These are phyloP conservation scores for Talaromyces proteolyticus DNA, from an alignment of 495 filamentous ascomycete genomes.

Conservation along the genomic window DNA sequence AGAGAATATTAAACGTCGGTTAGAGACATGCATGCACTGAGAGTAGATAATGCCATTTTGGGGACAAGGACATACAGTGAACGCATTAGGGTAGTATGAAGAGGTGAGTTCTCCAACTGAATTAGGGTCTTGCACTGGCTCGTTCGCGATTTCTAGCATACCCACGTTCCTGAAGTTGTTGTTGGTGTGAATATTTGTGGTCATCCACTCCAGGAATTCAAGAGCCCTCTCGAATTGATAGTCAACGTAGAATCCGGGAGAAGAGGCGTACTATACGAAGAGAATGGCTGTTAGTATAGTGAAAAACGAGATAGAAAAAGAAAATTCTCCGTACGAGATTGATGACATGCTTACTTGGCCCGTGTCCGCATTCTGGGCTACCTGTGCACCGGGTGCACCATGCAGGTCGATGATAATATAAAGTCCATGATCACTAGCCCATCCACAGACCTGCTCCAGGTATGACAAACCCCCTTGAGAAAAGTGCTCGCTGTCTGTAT, in stretches of 20 bases:
- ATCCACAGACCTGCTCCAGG: constrained; percentile 47
- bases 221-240: constrained; percentile 53
- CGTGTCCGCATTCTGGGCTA: constrained; percentile 43
- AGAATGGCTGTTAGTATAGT: neutral
- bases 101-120: constrained; percentile 24
- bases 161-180: constrained; percentile 49
- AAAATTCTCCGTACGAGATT: too few relatives aligned
- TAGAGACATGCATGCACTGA: too few relatives aligned
- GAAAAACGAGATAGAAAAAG: neutral
- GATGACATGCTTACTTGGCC: constrained; percentile 34
- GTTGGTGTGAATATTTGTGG: constrained; percentile 47
- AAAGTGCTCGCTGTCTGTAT: constrained; percentile 47
- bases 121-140: constrained; percentile 39
- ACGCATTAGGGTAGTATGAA: constrained; percentile 43
- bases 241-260: constrained; percentile 47
- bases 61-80: constrained; percentile 16
- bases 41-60: too few relatives aligned
- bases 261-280: constrained; percentile 19
- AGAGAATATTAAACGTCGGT: too few relatives aligned
- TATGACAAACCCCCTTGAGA: constrained; percentile 49
- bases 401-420: constrained; percentile 63
- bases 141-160: constrained; percentile 55
- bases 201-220: constrained; percentile 55
- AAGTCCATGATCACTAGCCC: constrained; percentile 48
- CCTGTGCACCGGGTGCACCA: constrained; percentile 56